A percentile compares a stretch with the other conserved stretches of the same genome.
Evolutionary conservation across 495 filamentous ascomycete species (phyloP).

Genomic region (Massariosphaeria phaeospora): DNA sequence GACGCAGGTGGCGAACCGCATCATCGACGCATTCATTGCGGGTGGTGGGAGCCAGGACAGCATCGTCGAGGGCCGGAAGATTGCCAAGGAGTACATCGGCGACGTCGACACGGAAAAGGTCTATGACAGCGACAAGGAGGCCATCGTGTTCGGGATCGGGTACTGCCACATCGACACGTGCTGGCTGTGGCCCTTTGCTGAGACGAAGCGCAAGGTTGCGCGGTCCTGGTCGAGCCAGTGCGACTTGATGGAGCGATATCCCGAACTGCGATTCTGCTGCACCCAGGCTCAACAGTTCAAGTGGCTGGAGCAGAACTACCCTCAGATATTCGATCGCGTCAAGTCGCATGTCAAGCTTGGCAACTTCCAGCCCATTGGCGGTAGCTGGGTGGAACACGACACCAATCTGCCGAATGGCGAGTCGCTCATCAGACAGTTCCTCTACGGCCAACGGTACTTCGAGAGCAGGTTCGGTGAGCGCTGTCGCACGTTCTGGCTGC

Average conservation of each 20-base stretch:
- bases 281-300: slow-evolving; percentile 97
- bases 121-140: slow-evolving; percentile 66
- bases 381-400: slow-evolving; percentile 98
- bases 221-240: slow-evolving; percentile 96
- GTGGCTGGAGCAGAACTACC: slow-evolving; percentile 89
- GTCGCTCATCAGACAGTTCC: slow-evolving; percentile 88
- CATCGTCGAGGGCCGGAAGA: slow-evolving; percentile 70
- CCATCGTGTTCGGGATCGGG: slow-evolving; percentile 81
- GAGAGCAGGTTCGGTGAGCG: slow-evolving; percentile 88
- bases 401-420: slow-evolving; percentile 96
- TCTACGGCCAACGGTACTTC: slow-evolving; percentile 92
- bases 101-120: slow-evolving; percentile 77
- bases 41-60: slow-evolving; percentile 69
- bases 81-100: slow-evolving; percentile 78
- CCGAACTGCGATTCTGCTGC: slow-evolving; percentile 84
- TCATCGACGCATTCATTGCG: slow-evolving; percentile 82
- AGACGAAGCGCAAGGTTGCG: slow-evolving; percentile 95
- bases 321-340: slow-evolving; percentile 79
- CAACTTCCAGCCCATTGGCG: slow-evolving; percentile 89
- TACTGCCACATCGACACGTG: slow-evolving; percentile 97
- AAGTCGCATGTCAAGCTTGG: slow-evolving; percentile 85
- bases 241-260: slow-evolving; percentile 87
- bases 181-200: slow-evolving; percentile 98
- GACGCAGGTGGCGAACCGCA: slow-evolving; percentile 72
- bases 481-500: slow-evolving; percentile 90